Conservation (phyloP, 495 filamentous ascomycete species). For the Zalerion maritima region DNA sequence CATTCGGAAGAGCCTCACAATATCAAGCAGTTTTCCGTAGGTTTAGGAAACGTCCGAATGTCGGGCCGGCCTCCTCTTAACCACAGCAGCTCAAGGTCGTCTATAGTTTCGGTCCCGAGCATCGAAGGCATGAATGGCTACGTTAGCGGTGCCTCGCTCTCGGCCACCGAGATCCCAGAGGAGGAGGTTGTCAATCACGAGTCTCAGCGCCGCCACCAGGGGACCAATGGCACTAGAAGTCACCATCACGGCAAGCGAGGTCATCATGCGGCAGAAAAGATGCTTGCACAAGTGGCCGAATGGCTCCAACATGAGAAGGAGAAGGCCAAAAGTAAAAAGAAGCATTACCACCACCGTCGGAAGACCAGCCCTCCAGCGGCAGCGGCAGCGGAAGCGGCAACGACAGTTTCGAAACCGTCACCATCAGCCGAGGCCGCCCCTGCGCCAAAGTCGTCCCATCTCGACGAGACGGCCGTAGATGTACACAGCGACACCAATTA, state of each 20-base stretch:
- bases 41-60: slow-evolving; percentile 24
- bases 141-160: too few species aligned
- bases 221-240: too few species aligned
- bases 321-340: slow-evolving; percentile 35
- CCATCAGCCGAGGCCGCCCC: slow-evolving; percentile 12
- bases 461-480: slow-evolving; percentile 9
- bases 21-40: slow-evolving; percentile 30
- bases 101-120: slow-evolving; percentile 20
- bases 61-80: slow-evolving; percentile 20
- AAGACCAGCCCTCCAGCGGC: too few species aligned
- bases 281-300: slow-evolving; percentile 57
- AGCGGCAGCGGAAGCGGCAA: slow-evolving; percentile 6
- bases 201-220: slow-evolving; percentile 9
- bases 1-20: slow-evolving; percentile 21
- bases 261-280: slow-evolving; percentile 28
- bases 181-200: slow-evolving; percentile 20
- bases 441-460: slow-evolving; percentile 10
- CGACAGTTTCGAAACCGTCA: slow-evolving; percentile 8
- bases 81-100: slow-evolving; percentile 21
- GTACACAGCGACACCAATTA: too few species aligned
- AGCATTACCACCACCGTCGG: slow-evolving; percentile 15
- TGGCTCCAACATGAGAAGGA: slow-evolving; percentile 72
- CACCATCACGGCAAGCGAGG: slow-evolving; percentile 22
- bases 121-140: slow-evolving; percentile 14
- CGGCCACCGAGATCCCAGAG: slow-evolving; percentile 12